A percentile compares a stretch with the other conserved stretches of the same genome.
Conservation (phyloP, 495 filamentous ascomycete genomes). For the Bryoglossum gracile region DNA sequence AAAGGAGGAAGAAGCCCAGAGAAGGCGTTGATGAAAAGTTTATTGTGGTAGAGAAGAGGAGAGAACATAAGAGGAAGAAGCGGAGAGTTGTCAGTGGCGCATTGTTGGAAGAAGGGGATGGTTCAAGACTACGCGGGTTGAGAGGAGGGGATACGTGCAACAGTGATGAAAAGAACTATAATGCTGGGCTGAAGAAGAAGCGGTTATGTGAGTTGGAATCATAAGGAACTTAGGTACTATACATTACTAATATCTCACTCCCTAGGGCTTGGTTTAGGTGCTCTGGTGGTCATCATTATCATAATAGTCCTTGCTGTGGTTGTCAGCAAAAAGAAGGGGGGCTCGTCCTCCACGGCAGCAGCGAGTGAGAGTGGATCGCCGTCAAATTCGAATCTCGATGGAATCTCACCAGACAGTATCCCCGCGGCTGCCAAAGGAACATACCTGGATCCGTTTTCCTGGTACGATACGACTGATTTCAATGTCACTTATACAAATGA, state of each 20-base stretch:
- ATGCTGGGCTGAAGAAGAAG: slow-evolving; percentile 33
- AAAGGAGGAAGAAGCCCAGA: slow-evolving; percentile 26
- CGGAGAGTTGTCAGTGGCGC: slow-evolving; percentile 61
- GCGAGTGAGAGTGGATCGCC: slow-evolving; percentile 31
- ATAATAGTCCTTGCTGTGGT: slow-evolving; percentile 68
- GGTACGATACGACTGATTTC: slow-evolving; percentile 87
- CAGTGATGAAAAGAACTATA: slow-evolving; percentile 13
- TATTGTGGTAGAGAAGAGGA: slow-evolving; percentile 20
- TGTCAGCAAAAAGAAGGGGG: slow-evolving; percentile 56
- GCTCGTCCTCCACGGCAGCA: slow-evolving; percentile 11
- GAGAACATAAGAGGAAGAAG: slow-evolving; percentile 34
- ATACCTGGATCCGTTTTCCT: slow-evolving; percentile 82
- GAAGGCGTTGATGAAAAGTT: slow-evolving; percentile 26
- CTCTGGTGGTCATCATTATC: slow-evolving; percentile 57
- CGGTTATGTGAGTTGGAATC: slow-evolving; percentile 37
- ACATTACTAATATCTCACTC: not conserved
- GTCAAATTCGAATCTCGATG: slow-evolving; percentile 51
- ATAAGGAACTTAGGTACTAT: not conserved
- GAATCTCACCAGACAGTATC: slow-evolving; percentile 53
- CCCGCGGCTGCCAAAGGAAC: slow-evolving; percentile 64
- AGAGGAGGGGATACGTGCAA: slow-evolving; percentile 21
- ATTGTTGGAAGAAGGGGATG: slow-evolving; percentile 57
- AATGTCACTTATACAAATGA: slow-evolving; percentile 89
- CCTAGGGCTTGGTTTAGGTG: slow-evolving; percentile 45
- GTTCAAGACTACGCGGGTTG: slow-evolving; percentile 17